phyloP scores from a whole-genome alignment of 176 grass and related monocot species.

The Avena insularis region DNA sequence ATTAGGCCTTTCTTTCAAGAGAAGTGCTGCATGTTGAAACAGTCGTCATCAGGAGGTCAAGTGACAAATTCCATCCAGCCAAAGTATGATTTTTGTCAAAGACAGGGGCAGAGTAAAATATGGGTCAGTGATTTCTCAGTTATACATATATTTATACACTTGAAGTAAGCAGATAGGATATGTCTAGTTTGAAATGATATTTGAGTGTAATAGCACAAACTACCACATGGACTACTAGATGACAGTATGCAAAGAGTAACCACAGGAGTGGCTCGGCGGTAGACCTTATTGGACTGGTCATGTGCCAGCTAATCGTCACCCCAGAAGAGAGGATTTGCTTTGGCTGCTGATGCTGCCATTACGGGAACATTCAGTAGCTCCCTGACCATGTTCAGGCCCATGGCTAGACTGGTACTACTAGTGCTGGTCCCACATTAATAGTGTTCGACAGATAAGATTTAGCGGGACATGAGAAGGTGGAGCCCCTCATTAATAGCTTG shows the following conservation, averaged over 20 bases:
- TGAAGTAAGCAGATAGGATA: background rate
- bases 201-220: constrained; percentile 8
- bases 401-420: background rate
- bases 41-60: background rate
- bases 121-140: constrained; percentile 17
- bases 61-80: background rate
- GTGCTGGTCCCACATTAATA: background rate
- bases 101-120: background rate
- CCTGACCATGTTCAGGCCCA: background rate
- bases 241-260: constrained; percentile 20
- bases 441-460: background rate
- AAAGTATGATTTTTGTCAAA: background rate
- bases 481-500: background rate
- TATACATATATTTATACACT: constrained; percentile 10
- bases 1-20: background rate
- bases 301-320: background rate
- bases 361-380: background rate
- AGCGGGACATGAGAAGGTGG: background rate
- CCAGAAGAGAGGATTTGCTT: background rate
- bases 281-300: background rate
- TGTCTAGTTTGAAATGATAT: constrained; percentile 31
- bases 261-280: background rate
- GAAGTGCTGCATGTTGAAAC: background rate
- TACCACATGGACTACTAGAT: background rate
- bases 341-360: no score